Conservation (phyloP, 768 basidiomycete species). For the Macrocybe gigantea region DNA sequence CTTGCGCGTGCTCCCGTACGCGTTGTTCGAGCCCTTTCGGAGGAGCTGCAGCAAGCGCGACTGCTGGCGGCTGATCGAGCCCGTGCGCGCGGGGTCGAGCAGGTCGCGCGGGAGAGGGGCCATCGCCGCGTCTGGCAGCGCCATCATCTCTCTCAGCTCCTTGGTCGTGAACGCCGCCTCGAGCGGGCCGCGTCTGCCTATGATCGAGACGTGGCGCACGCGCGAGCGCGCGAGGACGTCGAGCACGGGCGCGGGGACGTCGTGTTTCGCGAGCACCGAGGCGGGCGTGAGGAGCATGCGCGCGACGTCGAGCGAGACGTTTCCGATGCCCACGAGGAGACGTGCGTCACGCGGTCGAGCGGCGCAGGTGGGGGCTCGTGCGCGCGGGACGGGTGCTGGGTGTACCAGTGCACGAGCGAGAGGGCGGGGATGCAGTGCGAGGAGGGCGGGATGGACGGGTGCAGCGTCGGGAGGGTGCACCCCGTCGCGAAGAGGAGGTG, state of each 20-base stretch:
- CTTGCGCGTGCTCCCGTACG: slow-evolving; percentile 45
- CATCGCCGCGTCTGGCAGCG: slow-evolving; percentile 61
- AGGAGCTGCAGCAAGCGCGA: slow-evolving; percentile 61
- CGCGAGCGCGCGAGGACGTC: slow-evolving; percentile 54
- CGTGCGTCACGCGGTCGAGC: slow-evolving; percentile 60
- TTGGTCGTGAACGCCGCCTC: slow-evolving; percentile 91
- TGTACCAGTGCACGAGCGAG: slow-evolving; percentile 94
- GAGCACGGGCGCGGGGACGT: slow-evolving; percentile 74
- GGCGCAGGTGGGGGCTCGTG: slow-evolving; percentile 45
- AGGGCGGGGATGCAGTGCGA: slow-evolving; percentile 64
- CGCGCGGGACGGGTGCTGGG: slow-evolving; percentile 69
- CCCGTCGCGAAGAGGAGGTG: slow-evolving; percentile 87
- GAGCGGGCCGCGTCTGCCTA: slow-evolving; percentile 81
- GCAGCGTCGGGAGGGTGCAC: slow-evolving; percentile 59
- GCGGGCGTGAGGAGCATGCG: slow-evolving; percentile 79
- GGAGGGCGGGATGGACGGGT: slow-evolving; percentile 46
- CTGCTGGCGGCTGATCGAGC: slow-evolving; percentile 54
- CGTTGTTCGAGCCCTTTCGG: slow-evolving; percentile 51
- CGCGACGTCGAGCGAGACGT: slow-evolving; percentile 90
- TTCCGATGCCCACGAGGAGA: slow-evolving; percentile 92
- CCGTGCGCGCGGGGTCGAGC: slow-evolving; percentile 26
- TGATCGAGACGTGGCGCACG: slow-evolving; percentile 74
- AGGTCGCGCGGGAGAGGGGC: slow-evolving; percentile 47
- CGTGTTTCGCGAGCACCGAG: slow-evolving; percentile 57
- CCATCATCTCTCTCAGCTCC: slow-evolving; percentile 83